A percentile compares a stretch with the other conserved stretches of the same genome.
phyloP scores from a whole-genome alignment of 2,329 filamentous ascomycete species.

The Ascochyta fabae region DNA sequence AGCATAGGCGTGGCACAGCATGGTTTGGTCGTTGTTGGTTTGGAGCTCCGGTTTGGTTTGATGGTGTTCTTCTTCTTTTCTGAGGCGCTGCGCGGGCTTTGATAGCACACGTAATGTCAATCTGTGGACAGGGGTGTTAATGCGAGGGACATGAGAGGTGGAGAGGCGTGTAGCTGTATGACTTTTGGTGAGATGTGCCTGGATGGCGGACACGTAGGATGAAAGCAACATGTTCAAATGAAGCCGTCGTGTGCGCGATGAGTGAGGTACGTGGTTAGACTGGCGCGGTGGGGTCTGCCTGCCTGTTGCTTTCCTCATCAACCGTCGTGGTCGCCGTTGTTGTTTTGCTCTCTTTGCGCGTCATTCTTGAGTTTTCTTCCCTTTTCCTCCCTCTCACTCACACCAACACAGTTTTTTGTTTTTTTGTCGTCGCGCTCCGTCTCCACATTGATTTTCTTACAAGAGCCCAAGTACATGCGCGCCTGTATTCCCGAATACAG shows the following conservation, averaged over 20 bases:
- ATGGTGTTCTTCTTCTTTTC: constrained; percentile 12
- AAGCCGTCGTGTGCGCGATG: not conserved
- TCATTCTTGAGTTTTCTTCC: too few relatives aligned
- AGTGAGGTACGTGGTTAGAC: not conserved
- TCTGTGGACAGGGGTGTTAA: constrained; percentile 16
- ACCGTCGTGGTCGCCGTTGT: too few relatives aligned
- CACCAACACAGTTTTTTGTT: too few relatives aligned
- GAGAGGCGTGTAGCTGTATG: constrained; percentile 18
- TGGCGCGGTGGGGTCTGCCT: not conserved
- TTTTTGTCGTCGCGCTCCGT: too few relatives aligned
- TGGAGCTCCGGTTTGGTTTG: constrained; percentile 21
- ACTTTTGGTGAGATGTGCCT: constrained; percentile 19
- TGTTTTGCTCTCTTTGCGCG: too few relatives aligned
- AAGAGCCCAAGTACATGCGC: too few relatives aligned
- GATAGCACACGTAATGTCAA: constrained; percentile 19
- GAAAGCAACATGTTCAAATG: constrained; percentile 23
- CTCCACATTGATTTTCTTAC: too few relatives aligned
- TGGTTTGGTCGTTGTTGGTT: constrained; percentile 22
- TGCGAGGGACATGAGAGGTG: constrained; percentile 5
- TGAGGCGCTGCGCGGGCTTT: constrained; percentile 25
- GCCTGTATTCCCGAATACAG: too few relatives aligned
- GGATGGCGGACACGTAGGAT: constrained; percentile 31
- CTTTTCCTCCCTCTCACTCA: too few relatives aligned
- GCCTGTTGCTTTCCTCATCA: too few relatives aligned
- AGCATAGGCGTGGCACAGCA: constrained; percentile 25